Evolutionary conservation across 495 filamentous ascomycete species (phyloP).

Genomic region (Margaritispora aquatica): DNA sequence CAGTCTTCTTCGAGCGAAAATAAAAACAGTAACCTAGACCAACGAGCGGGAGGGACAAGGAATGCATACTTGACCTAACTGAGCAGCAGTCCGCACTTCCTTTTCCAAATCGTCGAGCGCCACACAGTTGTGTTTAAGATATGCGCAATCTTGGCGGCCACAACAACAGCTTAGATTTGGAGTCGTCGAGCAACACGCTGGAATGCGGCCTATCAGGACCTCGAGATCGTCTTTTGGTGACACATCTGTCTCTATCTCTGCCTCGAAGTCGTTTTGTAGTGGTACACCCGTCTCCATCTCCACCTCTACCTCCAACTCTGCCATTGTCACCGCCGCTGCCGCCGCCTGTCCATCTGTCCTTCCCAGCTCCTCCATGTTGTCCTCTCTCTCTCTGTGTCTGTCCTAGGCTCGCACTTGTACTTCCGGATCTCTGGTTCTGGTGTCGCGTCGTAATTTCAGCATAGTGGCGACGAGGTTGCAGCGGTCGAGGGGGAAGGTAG

Average conservation of each 20-base stretch:
- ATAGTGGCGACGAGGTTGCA: conserved; percentile 7
- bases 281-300: conserved; percentile 2
- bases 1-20: not conserved
- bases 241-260: not conserved
- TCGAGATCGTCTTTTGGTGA: too few relatives aligned
- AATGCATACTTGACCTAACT: conserved; percentile 73
- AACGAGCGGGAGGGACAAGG: conserved; percentile 5
- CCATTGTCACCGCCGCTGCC: not conserved
- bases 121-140: conserved; percentile 69
- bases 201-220: conserved; percentile 20
- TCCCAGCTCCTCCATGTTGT: not conserved
- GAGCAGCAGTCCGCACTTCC: conserved; percentile 77
- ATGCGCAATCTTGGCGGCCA: conserved; percentile 71
- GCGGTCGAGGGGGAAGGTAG: not conserved
- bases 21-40: not conserved
- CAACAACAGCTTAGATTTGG: conserved; percentile 63
- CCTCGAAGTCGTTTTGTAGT: conserved; percentile 11
- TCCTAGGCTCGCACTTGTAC: not conserved
- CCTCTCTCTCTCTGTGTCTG: too few relatives aligned
- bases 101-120: conserved; percentile 76
- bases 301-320: too few relatives aligned
- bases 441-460: conserved; percentile 16
- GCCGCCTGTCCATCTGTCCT: not conserved
- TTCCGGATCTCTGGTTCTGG: not conserved
- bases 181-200: conserved; percentile 7